These are phyloP conservation scores for Artomyces pyxidatus DNA, from an alignment of 768 basidiomycete genomes.

Conservation along the genomic window DNA sequence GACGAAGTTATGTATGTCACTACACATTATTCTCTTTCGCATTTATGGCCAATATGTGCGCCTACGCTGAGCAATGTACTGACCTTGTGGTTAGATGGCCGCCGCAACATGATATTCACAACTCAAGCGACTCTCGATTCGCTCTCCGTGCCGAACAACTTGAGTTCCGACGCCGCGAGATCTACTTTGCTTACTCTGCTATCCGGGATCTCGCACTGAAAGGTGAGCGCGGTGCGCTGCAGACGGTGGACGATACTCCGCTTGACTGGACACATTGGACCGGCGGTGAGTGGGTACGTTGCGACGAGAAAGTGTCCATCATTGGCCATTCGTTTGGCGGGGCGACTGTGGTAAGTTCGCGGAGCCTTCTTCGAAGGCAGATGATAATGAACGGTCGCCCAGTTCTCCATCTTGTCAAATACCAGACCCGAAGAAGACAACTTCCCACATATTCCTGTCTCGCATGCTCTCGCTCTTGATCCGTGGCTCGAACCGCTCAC, in stretches of 20 bases:
- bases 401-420: slow-evolving; percentile 53
- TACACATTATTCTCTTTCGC: background rate
- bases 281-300: slow-evolving; percentile 22
- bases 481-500: slow-evolving; percentile 81
- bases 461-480: slow-evolving; percentile 59
- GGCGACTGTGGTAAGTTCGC: slow-evolving; percentile 37
- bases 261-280: slow-evolving; percentile 38
- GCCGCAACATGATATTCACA: slow-evolving; percentile 17
- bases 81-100: slow-evolving; percentile 19
- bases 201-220: slow-evolving; percentile 45
- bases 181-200: slow-evolving; percentile 53
- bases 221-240: slow-evolving; percentile 13
- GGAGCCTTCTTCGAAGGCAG: background rate
- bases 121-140: slow-evolving; percentile 13
- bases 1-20: slow-evolving; percentile 44
- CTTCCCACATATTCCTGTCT: slow-evolving; percentile 41
- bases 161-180: slow-evolving; percentile 57
- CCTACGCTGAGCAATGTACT: background rate
- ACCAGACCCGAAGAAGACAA: slow-evolving; percentile 29
- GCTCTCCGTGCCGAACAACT: slow-evolving; percentile 65
- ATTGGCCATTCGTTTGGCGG: slow-evolving; percentile 53
- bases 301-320: slow-evolving; percentile 29
- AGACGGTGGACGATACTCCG: slow-evolving; percentile 41
- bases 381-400: background rate
- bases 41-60: no score